Percentiles rank a stretch among this genome's conserved stretches.
These are phyloP conservation scores for Byssoonygena ceratinophila DNA, from an alignment of 2,329 filamentous ascomycete species.

Conservation along the genomic window DNA sequence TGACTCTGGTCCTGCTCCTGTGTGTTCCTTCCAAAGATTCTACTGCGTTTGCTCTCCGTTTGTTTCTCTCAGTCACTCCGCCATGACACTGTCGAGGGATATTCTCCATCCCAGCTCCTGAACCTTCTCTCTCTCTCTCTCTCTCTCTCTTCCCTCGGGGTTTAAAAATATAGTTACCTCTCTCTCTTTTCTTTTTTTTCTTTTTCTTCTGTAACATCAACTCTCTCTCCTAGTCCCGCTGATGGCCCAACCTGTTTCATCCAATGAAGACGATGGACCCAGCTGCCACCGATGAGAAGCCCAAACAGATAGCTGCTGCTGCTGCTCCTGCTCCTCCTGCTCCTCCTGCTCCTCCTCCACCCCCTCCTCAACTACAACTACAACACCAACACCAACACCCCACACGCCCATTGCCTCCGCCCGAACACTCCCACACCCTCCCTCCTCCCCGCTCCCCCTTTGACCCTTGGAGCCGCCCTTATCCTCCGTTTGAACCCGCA, in stretches of 20 bases:
- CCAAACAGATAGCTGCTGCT: constrained; percentile 7
- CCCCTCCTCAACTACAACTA: neutral
- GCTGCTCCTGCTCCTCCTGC: constrained; percentile 3
- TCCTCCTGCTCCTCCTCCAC: neutral
- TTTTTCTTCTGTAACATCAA: neutral
- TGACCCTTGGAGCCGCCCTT: constrained; percentile 12
- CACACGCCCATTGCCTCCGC: constrained; percentile 12
- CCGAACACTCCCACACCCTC: constrained; percentile 9
- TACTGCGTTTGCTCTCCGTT: neutral
- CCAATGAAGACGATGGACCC: constrained; percentile 11
- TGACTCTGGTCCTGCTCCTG: too few relatives aligned
- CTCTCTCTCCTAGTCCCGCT: neutral
- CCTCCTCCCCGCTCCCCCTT: constrained; percentile 13
- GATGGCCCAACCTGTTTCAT: constrained; percentile 6
- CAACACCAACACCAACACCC: neutral
- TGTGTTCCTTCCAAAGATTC: too few relatives aligned
- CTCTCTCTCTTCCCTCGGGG: neutral
- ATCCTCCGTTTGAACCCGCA: constrained; percentile 7
- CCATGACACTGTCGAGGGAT: constrained; percentile 2
- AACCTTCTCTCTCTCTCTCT: neutral
- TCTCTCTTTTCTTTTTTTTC: neutral
- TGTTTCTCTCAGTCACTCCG: neutral
- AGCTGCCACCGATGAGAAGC: constrained; percentile 12
- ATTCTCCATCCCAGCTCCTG: neutral
- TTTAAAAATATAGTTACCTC: too few relatives aligned